Evolutionary conservation across 2,329 filamentous ascomycete species (phyloP), one percentile per base, ranked within the genome.

Genomic region (Cordyceps javanica): DNA sequence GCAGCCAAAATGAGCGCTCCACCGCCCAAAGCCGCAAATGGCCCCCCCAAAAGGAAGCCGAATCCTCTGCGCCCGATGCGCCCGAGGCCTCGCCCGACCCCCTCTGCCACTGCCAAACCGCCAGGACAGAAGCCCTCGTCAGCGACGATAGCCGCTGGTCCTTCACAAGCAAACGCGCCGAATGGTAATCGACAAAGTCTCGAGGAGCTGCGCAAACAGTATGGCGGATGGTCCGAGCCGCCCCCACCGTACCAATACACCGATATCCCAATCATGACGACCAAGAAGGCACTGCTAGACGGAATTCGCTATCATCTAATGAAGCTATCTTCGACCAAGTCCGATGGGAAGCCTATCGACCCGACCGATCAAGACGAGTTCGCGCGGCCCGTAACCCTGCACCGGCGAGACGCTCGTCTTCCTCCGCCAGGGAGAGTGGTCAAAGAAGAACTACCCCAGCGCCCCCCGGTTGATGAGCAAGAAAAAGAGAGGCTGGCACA

Each of bases 251-350:
- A 71, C 26, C 71, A 74, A 23, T 86, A 86, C 65, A 73, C 64
- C 14, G 78, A 81, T 41, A 79, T 79, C 64, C 90, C 90, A 14
- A 79, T 97, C 19, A 83, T 91, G 62, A 90, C 91, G 7, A 95
- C 90, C 7, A 96, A 95, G 72, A 86, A 87, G 66, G 85, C 87
- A 10, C 73, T 96, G 51, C 80, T 90, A 57, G 88, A 94, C 64
- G 89, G 88, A 6, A 75, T 96, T 59, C 88, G 93, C 50, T 86
- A 91, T 67, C 94, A 99, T 69, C 83, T 96, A 61, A 92, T 96
- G 78, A 87, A 90, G 64, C 86, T 99, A 64, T 69, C 74, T 58
- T 80, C 88, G 61, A 77, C 81, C 53, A 85, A 85, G 65, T 66
- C 73, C 10, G 70, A 69, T 21, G 77, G 77, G 61, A 87, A 88